Base-by-base conservation (phyloP, 164 flowering plant genomes). In the Cinnamomum chago region DNA sequence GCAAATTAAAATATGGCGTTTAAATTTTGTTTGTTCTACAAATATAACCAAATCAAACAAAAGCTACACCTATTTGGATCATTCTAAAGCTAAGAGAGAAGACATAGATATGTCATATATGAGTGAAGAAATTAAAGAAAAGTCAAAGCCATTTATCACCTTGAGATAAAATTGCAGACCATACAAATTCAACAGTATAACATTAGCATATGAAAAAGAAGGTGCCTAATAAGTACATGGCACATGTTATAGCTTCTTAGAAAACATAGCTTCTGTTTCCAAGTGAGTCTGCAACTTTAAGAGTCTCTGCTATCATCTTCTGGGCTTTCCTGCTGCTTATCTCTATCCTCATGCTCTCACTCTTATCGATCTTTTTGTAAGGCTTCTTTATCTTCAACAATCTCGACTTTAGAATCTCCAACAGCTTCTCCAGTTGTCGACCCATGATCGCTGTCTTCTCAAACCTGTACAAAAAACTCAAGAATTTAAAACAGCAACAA, bases 291-390 rank as follows among this genome's bases (percentile, higher is more conserved):
- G 96, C 96, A 73, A 89, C 73, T 75, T 82, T 87, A 30, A 93
- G 87, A 70, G 94, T 90, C 72, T 90, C 74, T 50, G 84, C 79
- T 62, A 91, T 85, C 52, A 93, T 81, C 86, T 89, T 91, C 25
- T 79, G 79, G 7, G 97, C 96, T 68, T 86, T 91, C 73, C 83
- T 84, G 88, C 97, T 93, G 64, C 86, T 82, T 2, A 91, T 79
- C 78, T 93, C 97, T 11, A 91, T 79, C 73, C 92, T 93, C 94
- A 89, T 90, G 89, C 97, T 93, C 11, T 93, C 93, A 68, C 90
- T 91, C 86, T 93, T 91, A 62, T 88, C 96, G 14, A 93, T 86
- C 90, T 89, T 90, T 50, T 83, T 81, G 58, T 91, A 93, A 18
- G 81, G 72, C 51, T 84, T 86, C 88, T 87, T 88, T 84, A 60